Conservation (phyloP, 106 monocot genomes). For the Platanthera zijinensis region DNA sequence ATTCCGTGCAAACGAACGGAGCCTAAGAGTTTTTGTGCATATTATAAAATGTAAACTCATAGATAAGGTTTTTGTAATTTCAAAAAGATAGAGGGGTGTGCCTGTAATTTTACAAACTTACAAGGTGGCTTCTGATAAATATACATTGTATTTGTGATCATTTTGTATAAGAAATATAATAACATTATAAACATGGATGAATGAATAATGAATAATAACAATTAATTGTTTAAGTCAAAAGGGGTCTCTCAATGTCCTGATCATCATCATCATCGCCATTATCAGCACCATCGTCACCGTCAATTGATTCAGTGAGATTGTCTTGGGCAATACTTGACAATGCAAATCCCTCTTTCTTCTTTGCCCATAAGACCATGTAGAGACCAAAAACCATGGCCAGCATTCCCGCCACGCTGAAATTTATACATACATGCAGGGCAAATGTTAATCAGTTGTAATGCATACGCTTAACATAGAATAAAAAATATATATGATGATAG, state of each 20-base stretch:
- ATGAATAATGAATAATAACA: background rate
- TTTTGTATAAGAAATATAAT: background rate
- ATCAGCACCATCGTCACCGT: background rate
- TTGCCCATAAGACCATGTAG: slow-evolving; percentile 72
- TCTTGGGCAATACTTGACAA: background rate
- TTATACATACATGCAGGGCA: background rate
- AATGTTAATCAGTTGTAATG: too few relatives aligned
- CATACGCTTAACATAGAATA: too few relatives aligned
- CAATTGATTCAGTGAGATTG: background rate
- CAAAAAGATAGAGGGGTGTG: too few relatives aligned
- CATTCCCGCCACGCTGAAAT: slow-evolving; percentile 43
- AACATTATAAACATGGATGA: background rate
- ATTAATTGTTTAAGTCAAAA: slow-evolving; percentile 9
- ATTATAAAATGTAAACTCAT: too few relatives aligned
- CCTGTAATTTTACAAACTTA: too few relatives aligned
- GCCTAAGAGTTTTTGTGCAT: too few relatives aligned
- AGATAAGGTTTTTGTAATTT: too few relatives aligned
- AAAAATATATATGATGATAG: too few relatives aligned
- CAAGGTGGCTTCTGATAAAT: too few relatives aligned
- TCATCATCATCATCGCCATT: background rate
- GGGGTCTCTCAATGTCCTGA: slow-evolving; percentile 35
- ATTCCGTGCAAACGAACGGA: too few relatives aligned
- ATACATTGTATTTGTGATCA: too few relatives aligned
- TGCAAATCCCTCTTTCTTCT: slow-evolving; percentile 38
- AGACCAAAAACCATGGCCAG: slow-evolving; percentile 44